A percentile compares a stretch with the other conserved stretches of the same genome.
Evolutionary conservation across 2,329 filamentous ascomycete species (phyloP).

Genomic region (Aspergillus glaucus): DNA sequence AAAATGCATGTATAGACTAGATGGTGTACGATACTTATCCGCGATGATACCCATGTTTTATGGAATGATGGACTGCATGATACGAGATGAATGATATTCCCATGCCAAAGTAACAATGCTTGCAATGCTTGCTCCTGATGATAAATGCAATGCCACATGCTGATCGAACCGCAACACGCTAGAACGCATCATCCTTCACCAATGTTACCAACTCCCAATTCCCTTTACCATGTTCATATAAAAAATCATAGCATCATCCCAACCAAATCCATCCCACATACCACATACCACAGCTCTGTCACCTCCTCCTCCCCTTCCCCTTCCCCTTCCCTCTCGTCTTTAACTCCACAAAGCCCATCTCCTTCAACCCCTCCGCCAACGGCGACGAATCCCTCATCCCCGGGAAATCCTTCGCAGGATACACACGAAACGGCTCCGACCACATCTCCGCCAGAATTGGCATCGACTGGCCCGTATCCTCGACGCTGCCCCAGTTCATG

Average conservation of each 20-base stretch:
- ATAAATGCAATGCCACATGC: neutral
- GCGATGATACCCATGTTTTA: neutral
- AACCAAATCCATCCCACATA: neutral
- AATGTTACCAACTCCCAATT: too few relatives aligned
- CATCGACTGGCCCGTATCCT: slow-evolving; percentile 29
- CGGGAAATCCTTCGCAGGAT: slow-evolving; percentile 39
- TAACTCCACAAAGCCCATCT: slow-evolving; percentile 36
- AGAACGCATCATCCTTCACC: too few relatives aligned
- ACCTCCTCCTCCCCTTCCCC: slow-evolving; percentile 26
- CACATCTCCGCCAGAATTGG: slow-evolving; percentile 35
- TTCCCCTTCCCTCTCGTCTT: slow-evolving; percentile 34
- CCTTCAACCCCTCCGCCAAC: slow-evolving; percentile 34
- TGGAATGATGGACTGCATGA: neutral
- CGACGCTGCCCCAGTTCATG: slow-evolving; percentile 35
- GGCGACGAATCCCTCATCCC: slow-evolving; percentile 37
- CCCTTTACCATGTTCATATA: too few relatives aligned
- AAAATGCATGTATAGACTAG: neutral
- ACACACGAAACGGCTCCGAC: slow-evolving; percentile 38
- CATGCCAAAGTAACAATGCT: too few relatives aligned
- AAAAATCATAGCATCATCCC: neutral
- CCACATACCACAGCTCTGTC: neutral
- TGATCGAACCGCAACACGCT: neutral
- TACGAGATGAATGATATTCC: neutral
- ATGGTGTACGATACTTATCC: neutral
- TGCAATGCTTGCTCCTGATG: too few relatives aligned